These are phyloP conservation scores for Globisporangium recalcitrans DNA, from an alignment of 352 stramenopile species.

Conservation along the genomic window DNA sequence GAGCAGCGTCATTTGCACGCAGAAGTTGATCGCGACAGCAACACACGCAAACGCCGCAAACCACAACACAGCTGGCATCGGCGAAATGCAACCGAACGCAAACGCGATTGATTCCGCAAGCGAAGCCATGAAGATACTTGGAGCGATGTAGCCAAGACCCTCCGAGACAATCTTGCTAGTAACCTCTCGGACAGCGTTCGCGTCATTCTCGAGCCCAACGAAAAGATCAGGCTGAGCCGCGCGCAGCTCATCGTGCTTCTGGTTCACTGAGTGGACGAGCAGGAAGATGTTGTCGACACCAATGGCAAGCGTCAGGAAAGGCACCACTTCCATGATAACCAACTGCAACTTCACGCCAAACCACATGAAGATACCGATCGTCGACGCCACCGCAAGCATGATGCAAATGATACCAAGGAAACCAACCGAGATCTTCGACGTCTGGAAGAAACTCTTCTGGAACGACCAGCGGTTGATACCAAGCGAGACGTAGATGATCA, in stretches of 20 bases:
- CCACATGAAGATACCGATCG: constrained; percentile 64
- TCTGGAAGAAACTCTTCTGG: constrained; percentile 40
- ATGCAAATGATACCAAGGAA: constrained; percentile 59
- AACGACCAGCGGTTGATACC: constrained; percentile 62
- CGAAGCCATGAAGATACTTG: constrained; percentile 65
- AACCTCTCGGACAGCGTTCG: constrained; percentile 35
- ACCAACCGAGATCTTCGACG: constrained; percentile 49
- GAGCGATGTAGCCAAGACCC: constrained; percentile 44
- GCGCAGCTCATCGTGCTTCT: constrained; percentile 38
- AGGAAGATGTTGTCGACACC: constrained; percentile 74
- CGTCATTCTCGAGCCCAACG: constrained; percentile 33
- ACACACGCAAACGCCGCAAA: constrained; percentile 58
- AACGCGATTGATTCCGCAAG: constrained; percentile 49
- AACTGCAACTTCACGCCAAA: constrained; percentile 54
- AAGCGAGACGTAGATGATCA: constrained; percentile 65
- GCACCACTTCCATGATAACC: constrained; percentile 69
- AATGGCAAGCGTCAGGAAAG: constrained; percentile 61
- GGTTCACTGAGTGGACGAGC: constrained; percentile 48
- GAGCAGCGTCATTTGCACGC: constrained; percentile 58
- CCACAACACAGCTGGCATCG: constrained; percentile 62
- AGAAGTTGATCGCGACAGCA: constrained; percentile 56
- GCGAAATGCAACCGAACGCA: constrained; percentile 49
- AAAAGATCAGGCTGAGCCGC: constrained; percentile 34
- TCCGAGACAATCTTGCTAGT: constrained; percentile 33
- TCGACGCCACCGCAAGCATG: constrained; percentile 47